Conservation (phyloP, 2,329 filamentous ascomycete genomes). For the Cladophialophora exuberans region DNA sequence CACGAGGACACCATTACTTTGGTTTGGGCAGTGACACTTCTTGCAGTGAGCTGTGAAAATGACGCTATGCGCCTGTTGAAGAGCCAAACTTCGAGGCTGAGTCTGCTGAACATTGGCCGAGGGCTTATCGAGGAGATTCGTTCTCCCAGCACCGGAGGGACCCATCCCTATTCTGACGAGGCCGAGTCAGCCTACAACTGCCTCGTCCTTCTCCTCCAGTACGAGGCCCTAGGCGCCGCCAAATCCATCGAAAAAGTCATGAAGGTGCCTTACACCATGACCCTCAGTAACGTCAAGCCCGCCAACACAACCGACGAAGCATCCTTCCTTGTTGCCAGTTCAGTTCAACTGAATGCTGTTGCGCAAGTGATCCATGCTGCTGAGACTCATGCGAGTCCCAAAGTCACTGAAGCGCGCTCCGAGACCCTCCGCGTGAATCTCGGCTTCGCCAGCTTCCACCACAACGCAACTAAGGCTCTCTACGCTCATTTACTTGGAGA, state of each 20-base stretch:
- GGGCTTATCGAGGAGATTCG: too few species aligned
- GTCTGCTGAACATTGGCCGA: too few species aligned
- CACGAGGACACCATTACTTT: conserved; percentile 21
- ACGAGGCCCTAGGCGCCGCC: conserved; percentile 20
- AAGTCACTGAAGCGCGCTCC: too few species aligned
- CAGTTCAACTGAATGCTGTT: too few species aligned
- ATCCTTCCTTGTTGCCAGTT: too few species aligned
- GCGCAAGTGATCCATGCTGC: too few species aligned
- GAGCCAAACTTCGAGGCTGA: neutral
- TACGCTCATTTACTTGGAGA: too few species aligned
- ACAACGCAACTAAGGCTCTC: too few species aligned
- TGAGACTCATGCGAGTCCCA: too few species aligned
- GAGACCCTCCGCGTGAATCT: too few species aligned
- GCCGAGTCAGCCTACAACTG: conserved; percentile 8
- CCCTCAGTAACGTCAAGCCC: neutral
- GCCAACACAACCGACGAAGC: neutral
- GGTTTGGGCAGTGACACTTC: conserved; percentile 25
- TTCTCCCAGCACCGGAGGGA: too few species aligned
- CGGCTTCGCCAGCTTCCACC: too few species aligned
- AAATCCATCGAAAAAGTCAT: conserved; percentile 4
- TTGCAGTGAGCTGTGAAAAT: conserved; percentile 21
- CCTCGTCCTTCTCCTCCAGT: neutral
- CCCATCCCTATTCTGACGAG: neutral
- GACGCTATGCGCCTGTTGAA: conserved; percentile 20
- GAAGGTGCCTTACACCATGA: neutral